phyloP scores from a whole-genome alignment of 768 basidiomycete genomes.

The Polyporus arcularius region DNA sequence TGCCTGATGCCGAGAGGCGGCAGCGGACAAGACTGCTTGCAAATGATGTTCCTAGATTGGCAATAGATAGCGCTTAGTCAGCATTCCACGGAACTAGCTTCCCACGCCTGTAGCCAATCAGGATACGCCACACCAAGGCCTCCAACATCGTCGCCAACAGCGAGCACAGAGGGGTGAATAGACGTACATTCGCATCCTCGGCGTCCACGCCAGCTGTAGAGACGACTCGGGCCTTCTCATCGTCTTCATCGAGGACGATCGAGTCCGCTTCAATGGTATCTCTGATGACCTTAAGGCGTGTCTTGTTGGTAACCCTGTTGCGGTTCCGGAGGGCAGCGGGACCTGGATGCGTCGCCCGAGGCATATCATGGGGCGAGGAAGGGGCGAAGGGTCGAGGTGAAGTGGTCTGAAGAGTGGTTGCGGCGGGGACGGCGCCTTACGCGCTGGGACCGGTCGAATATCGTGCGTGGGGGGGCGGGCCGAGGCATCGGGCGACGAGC shows the following conservation, averaged over 20 bases:
- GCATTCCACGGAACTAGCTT: constrained; percentile 51
- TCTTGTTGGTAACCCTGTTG: constrained; percentile 92
- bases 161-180: constrained; percentile 35
- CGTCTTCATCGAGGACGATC: constrained; percentile 81
- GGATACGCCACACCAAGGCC: constrained; percentile 41
- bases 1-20: constrained; percentile 48
- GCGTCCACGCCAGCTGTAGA: constrained; percentile 87
- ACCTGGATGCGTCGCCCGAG: constrained; percentile 76
- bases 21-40: constrained; percentile 57
- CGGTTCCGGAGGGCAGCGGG: constrained; percentile 81
- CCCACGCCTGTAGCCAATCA: constrained; percentile 50
- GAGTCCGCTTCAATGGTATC: constrained; percentile 82
- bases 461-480: constrained; percentile 19
- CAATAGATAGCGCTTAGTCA: constrained; percentile 43
- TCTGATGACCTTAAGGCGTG: constrained; percentile 80
- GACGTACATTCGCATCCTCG: constrained; percentile 84
- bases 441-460: constrained; percentile 29
- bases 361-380: constrained; percentile 77
- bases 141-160: constrained; percentile 45
- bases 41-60: constrained; percentile 55
- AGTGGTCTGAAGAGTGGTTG: constrained; percentile 26
- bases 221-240: constrained; percentile 80
- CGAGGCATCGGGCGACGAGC: constrained; percentile 15
- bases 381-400: constrained; percentile 31
- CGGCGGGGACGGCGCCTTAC: constrained; percentile 32